Evolutionary conservation across 2,329 filamentous ascomycete species (phyloP).

Genomic region (Xylaria sp.): DNA sequence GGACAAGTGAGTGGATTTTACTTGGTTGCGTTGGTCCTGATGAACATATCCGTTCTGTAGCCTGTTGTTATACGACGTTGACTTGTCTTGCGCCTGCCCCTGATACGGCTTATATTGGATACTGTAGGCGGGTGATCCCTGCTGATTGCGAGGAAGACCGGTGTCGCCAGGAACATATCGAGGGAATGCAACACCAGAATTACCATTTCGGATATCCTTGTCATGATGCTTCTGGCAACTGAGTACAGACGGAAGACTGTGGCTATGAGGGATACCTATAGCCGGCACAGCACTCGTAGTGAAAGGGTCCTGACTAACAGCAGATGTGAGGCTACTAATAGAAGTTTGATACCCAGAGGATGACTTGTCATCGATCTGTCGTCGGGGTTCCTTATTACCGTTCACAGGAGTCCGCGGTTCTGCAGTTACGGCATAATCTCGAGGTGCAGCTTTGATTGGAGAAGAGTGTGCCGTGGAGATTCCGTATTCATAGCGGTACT

Average conservation of each 20-base stretch:
- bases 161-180: neutral
- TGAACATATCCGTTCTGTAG: neutral
- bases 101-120: neutral
- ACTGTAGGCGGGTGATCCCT: neutral
- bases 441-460: neutral
- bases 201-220: neutral
- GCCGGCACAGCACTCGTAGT: neutral
- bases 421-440: neutral
- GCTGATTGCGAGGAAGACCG: neutral
- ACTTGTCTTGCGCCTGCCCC: neutral
- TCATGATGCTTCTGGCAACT: neutral
- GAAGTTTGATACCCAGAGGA: neutral
- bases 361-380: neutral
- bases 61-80: neutral
- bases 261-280: neutral
- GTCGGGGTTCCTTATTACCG: neutral
- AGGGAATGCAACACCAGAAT: neutral
- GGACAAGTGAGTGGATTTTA: neutral
- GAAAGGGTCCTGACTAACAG: neutral
- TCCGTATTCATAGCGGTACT: neutral
- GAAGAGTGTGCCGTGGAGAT: conserved; percentile 11
- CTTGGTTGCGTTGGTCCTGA: neutral
- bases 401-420: neutral
- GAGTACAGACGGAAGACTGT: neutral
- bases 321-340: neutral